Base-by-base conservation (phyloP, 1,139 yeast genomes). In the Yamadazyma membranifaciens region DNA sequence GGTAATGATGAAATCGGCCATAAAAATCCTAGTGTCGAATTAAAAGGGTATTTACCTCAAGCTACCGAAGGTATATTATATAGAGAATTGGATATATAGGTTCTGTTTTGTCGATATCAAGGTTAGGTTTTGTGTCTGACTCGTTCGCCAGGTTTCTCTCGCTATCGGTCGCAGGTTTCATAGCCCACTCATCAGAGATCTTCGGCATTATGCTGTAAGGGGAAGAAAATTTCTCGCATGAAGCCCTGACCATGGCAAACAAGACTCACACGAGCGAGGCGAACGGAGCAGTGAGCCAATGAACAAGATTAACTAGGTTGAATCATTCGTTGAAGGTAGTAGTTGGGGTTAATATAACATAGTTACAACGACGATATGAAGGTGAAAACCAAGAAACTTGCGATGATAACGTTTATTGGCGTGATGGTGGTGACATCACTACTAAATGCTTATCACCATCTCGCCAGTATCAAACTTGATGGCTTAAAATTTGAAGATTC, bases 11-110 rank as follows among this genome's bases (percentile, higher is more conserved):
- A 55, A 0, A 47, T 59, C 3, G 65, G 64, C 20, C 32, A 39
- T 26, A 50, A 50, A 20, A 81, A 80, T 50, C 61, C 67, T 4
- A 77, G 82, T 50, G 83, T 83, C 4, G 62, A 66, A 2, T 63
- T 81, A 0, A 50, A 65, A 7, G 87, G 87, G 0, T 65, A 73
- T 28, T 59, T 84, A 37, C 80, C 85, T 0, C 78, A 77, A 56
- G 86, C 81, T 0, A 59, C 62, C 11, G 89, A 83, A 55, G 91
- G 87, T 2, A 63, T 82, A 0, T 54, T 84, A 28, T 57, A 79
- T 31, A 64, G 85, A 38, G 86, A 82, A 33, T 69, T 83, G 11
- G 78, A 77, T 2, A 38, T 77, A 12, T 36, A 37, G 15, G n/a
- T n/a, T n/a, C n/a, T n/a, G n/a, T n/a, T n/a, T n/a, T n/a, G n/a